Conservation (phyloP, 2,329 filamentous ascomycete genomes). For the Penicillium nordicum region DNA sequence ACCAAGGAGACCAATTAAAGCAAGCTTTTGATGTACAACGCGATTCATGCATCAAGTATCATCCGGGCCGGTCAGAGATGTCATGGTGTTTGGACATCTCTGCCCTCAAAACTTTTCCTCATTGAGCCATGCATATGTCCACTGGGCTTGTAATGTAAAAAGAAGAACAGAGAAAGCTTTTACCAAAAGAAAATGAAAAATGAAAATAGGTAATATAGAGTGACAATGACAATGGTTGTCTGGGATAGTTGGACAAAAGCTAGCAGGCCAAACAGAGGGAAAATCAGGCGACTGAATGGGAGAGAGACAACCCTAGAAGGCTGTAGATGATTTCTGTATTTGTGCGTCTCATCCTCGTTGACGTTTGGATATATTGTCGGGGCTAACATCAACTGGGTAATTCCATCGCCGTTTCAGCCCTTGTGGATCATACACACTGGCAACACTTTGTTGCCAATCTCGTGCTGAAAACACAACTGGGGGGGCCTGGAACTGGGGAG, state of each 20-base stretch:
- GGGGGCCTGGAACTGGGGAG: conserved; percentile 32
- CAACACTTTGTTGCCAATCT: conserved; percentile 49
- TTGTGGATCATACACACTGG: conserved; percentile 47
- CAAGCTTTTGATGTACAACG: conserved; percentile 5
- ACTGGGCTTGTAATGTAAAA: neutral
- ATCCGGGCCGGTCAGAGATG: neutral
- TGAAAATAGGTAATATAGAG: neutral
- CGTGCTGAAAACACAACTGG: conserved; percentile 44
- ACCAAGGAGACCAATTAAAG: neutral
- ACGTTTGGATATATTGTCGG: conserved; percentile 32
- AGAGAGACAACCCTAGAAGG: neutral
- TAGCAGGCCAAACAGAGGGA: neutral
- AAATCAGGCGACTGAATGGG: neutral
- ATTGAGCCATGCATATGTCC: neutral
- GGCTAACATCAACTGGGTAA: conserved; percentile 33
- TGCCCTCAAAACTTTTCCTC: neutral
- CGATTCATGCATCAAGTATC: conserved; percentile 1
- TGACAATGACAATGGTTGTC: neutral
- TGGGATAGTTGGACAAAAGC: neutral
- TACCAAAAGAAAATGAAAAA: neutral
- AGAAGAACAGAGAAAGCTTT: neutral
- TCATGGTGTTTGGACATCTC: neutral
- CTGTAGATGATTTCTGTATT: neutral
- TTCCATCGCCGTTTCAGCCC: conserved; percentile 47
- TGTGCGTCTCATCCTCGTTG: conserved; percentile 27